Percentiles rank a stretch among this genome's conserved stretches.
Conservation (phyloP, 176 grass and related monocot genomes). For the Typha latifolia region DNA sequence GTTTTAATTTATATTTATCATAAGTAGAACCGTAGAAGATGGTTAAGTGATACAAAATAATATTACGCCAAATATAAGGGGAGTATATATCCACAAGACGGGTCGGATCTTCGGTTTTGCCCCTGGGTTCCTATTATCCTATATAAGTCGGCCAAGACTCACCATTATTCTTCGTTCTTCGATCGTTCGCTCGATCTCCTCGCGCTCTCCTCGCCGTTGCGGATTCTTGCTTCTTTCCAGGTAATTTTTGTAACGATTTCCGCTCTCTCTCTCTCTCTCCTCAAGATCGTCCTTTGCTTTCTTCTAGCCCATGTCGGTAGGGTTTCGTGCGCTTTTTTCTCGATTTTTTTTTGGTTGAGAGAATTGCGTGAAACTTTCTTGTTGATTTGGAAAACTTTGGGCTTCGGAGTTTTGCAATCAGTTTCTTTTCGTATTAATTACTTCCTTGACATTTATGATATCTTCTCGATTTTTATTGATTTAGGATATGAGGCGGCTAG, state of each 20-base stretch:
- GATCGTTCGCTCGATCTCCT: neutral
- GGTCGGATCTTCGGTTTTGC: too few species aligned
- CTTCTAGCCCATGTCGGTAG: neutral
- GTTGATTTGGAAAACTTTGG: neutral
- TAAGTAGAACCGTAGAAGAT: too few species aligned
- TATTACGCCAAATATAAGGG: too few species aligned
- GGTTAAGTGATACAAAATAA: too few species aligned
- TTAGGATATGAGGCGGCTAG: neutral
- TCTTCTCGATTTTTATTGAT: neutral
- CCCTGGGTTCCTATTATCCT: neutral
- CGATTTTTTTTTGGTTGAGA: neutral
- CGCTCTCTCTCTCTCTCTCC: neutral
- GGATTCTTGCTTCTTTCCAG: neutral
- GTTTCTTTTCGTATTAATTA: neutral
- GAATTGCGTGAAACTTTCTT: neutral
- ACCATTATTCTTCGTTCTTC: neutral
- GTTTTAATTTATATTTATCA: too few species aligned
- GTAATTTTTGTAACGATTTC: neutral
- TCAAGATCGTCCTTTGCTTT: neutral
- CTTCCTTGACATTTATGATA: neutral
- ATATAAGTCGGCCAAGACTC: neutral
- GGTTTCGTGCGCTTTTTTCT: neutral
- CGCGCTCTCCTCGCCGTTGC: neutral
- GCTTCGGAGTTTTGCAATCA: neutral
- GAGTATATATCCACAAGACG: too few species aligned